Percentiles rank a stretch among this genome's conserved stretches.
Evolutionary conservation across 163 green algal genomes (phyloP).

Genomic region (Smithsoniella earleae): DNA sequence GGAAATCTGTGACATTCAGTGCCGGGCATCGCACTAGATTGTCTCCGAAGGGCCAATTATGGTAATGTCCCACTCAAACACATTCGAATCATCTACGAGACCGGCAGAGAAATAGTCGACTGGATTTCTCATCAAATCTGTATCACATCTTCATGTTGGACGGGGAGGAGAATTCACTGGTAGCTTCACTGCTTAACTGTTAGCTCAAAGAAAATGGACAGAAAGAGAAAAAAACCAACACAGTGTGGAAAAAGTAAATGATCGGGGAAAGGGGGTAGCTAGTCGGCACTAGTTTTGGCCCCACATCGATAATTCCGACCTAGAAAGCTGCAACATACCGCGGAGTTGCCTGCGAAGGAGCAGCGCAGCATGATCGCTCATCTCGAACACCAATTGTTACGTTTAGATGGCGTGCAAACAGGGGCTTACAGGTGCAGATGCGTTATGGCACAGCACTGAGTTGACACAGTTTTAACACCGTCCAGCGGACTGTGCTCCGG

Average conservation of each 20-base stretch:
- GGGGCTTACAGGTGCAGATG: too few relatives aligned
- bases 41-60: slow-evolving; percentile 97
- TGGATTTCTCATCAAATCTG: slow-evolving; percentile 92
- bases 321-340: slow-evolving; percentile 41
- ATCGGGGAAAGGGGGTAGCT: neutral
- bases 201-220: neutral
- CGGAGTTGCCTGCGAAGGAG: slow-evolving; percentile 72
- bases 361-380: slow-evolving; percentile 63
- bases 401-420: too few relatives aligned
- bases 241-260: neutral
- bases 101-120: slow-evolving; percentile 99
- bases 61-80: slow-evolving; percentile 98
- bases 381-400: too few relatives aligned
- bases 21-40: slow-evolving; percentile 61
- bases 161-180: neutral
- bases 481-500: too few relatives aligned
- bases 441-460: too few relatives aligned
- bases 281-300: neutral
- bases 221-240: slow-evolving; percentile 7
- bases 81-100: slow-evolving; percentile 89
- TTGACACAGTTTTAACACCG: too few relatives aligned
- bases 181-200: neutral
- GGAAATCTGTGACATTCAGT: neutral
- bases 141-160: slow-evolving; percentile 25
- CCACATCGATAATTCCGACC: neutral